Conservation (phyloP, 805 yeast genomes). For the Ogataea methylovora region DNA sequence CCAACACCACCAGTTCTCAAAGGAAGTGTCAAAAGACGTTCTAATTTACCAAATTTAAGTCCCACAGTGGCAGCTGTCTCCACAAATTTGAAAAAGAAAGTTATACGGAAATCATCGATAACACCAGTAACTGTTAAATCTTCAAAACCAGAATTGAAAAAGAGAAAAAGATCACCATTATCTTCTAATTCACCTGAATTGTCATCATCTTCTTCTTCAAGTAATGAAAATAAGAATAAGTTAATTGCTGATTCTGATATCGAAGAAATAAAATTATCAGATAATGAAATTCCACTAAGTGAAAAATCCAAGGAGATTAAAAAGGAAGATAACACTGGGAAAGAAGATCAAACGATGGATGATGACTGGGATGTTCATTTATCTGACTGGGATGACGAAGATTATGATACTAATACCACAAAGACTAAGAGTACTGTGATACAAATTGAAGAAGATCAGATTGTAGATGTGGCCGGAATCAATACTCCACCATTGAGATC, state of each 20-base stretch:
- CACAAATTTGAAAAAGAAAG: no score
- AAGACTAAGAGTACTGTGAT: not conserved
- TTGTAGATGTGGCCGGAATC: not conserved
- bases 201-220: no score
- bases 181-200: slow-evolving; percentile 1
- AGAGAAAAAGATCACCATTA: no score
- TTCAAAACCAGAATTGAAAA: no score
- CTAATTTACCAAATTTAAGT: no score
- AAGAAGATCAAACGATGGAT: slow-evolving; percentile 1
- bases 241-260: slow-evolving; percentile 9
- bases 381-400: slow-evolving; percentile 20
- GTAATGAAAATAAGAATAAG: not conserved
- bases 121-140: no score
- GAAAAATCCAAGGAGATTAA: not conserved
- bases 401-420: slow-evolving; percentile 2
- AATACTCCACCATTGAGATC: not conserved
- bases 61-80: no score
- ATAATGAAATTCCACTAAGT: not conserved
- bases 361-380: slow-evolving; percentile 16
- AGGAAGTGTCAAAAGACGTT: no score
- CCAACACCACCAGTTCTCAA: no score
- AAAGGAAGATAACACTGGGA: slow-evolving; percentile 3
- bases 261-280: slow-evolving; percentile 11
- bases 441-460: not conserved
- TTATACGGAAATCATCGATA: no score